A percentile compares a stretch with the other conserved stretches of the same genome.
These are phyloP conservation scores for Solanum medicagineum DNA, from an alignment of 257 asterid species.

Conservation along the genomic window DNA sequence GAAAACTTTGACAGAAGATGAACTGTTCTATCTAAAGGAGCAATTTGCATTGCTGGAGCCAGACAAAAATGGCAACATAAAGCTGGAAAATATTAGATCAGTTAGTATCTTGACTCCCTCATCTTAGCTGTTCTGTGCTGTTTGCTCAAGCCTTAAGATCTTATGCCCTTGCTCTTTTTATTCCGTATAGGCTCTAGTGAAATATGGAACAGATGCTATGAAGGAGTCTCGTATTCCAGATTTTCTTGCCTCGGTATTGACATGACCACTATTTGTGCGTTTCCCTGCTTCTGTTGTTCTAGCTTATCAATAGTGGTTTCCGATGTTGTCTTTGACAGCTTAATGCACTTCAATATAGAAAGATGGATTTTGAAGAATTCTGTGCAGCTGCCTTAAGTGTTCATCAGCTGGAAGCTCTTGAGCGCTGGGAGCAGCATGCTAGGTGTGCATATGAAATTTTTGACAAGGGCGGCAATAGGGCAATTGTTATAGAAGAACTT, in stretches of 20 bases:
- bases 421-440: slow-evolving; percentile 54
- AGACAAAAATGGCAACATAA: slow-evolving; percentile 56
- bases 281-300: not conserved
- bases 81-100: slow-evolving; percentile 50
- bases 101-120: slow-evolving; percentile 24
- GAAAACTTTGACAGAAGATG: slow-evolving; percentile 58
- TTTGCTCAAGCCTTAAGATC: not conserved
- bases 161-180: not conserved
- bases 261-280: not conserved
- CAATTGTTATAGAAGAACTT: slow-evolving; percentile 59
- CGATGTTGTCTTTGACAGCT: slow-evolving; percentile 25
- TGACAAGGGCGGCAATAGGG: slow-evolving; percentile 58
- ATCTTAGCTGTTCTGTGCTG: not conserved
- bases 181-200: slow-evolving; percentile 31
- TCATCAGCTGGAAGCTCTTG: slow-evolving; percentile 47
- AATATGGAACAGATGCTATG: slow-evolving; percentile 36
- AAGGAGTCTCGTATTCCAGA: slow-evolving; percentile 43
- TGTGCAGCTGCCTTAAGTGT: slow-evolving; percentile 62
- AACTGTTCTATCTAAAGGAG: slow-evolving; percentile 58
- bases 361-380: slow-evolving; percentile 60
- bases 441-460: slow-evolving; percentile 52
- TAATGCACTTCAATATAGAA: slow-evolving; percentile 63
- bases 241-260: slow-evolving; percentile 42
- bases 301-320: not conserved
- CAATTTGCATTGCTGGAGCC: slow-evolving; percentile 65